These are phyloP conservation scores for Acer negundo DNA, from an alignment of 345 rosid species.

Conservation along the genomic window DNA sequence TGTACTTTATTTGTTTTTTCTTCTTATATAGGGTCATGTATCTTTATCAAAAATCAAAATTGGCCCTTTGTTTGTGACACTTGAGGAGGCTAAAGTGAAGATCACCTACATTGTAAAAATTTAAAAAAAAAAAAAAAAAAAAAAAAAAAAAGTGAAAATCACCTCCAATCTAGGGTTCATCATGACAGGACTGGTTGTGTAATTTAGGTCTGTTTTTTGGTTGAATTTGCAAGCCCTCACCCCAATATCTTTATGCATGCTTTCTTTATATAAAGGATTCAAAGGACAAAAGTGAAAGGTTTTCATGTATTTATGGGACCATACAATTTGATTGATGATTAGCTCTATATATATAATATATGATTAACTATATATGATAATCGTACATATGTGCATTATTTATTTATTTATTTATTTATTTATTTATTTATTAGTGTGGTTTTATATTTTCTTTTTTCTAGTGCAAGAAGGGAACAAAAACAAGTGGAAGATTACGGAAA, in stretches of 20 bases:
- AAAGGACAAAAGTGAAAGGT: slow-evolving; percentile 14
- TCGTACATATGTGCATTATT: no score
- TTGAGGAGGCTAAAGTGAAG: background rate
- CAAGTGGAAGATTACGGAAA: no score
- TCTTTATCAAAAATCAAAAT: background rate
- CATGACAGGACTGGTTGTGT: background rate
- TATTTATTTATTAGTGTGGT: no score
- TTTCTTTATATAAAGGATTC: slow-evolving; percentile 9
- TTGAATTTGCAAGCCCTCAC: background rate
- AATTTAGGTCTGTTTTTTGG: background rate
- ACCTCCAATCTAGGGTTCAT: slow-evolving; percentile 8
- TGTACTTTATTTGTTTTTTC: background rate
- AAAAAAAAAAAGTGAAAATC: background rate
- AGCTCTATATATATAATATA: background rate
- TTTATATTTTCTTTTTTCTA: no score
- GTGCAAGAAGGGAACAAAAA: no score
- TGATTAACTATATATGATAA: background rate
- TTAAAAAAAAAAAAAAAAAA: no score
- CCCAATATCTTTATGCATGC: background rate
- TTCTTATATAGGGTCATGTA: background rate
- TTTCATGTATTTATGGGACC: background rate
- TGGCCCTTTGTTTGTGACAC: background rate
- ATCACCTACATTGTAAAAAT: background rate
- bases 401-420: no score
- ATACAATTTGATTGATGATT: background rate